phyloP scores from a whole-genome alignment of 2,329 filamentous ascomycete genomes.

The Colletotrichum euphorbiae region DNA sequence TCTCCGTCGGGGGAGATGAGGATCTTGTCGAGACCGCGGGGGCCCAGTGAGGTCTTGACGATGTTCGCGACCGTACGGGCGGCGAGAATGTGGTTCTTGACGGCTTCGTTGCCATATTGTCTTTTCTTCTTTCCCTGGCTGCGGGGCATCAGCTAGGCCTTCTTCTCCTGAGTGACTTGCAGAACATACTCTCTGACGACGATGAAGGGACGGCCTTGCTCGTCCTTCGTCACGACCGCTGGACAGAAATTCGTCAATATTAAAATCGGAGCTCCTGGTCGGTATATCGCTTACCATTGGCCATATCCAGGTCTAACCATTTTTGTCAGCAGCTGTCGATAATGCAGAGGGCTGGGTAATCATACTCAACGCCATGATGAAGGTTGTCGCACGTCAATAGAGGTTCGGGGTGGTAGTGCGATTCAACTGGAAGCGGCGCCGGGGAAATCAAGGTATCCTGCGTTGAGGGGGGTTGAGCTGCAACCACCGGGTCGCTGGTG shows the following conservation, averaged over 20 bases:
- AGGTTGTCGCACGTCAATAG: conserved; percentile 34
- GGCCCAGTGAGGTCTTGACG: conserved; percentile 95
- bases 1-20: conserved; percentile 98
- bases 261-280: conserved; percentile 36
- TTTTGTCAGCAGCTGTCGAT: conserved; percentile 49
- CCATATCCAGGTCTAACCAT: conserved; percentile 79
- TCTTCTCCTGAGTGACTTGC: conserved; percentile 13
- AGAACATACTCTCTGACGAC: conserved; percentile 91
- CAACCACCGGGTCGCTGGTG: conserved; percentile 36
- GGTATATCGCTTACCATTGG: conserved; percentile 72
- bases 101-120: conserved; percentile 94
- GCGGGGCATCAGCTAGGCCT: conserved; percentile 42
- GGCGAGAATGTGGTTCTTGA: conserved; percentile 98
- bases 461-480: conserved; percentile 40
- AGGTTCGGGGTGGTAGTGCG: conserved; percentile 21
- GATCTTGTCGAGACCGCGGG: conserved; percentile 97
- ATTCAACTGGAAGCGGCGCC: conserved; percentile 31
- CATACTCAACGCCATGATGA: conserved; percentile 45
- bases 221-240: conserved; percentile 91
- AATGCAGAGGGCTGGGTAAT: not conserved
- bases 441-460: conserved; percentile 35
- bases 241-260: conserved; percentile 40
- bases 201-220: conserved; percentile 96
- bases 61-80: conserved; percentile 97
- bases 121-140: conserved; percentile 98